Percentiles rank a stretch among this genome's conserved stretches.
Evolutionary conservation across 2,329 filamentous ascomycete genomes (phyloP).

Genomic region (Aspergillus sp.): DNA sequence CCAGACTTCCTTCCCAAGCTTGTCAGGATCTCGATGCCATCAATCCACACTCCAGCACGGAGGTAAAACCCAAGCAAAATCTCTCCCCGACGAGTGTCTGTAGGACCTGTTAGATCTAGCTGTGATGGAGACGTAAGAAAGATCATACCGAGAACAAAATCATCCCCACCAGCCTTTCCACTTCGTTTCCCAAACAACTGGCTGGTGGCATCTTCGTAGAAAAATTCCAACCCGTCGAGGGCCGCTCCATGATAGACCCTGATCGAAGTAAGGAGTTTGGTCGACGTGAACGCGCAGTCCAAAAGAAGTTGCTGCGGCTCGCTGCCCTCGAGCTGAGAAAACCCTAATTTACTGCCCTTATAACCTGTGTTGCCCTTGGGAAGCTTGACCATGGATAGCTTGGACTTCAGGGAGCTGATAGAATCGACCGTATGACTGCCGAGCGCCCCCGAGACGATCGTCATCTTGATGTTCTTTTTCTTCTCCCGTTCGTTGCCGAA

Average conservation of each 20-base stretch:
- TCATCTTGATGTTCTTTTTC: conserved; percentile 63
- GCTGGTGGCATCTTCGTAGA: conserved; percentile 81
- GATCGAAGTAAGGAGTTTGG: conserved; percentile 72
- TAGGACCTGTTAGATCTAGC: conserved; percentile 17
- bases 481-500: conserved; percentile 69
- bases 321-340: conserved; percentile 68
- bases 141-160: conserved; percentile 72
- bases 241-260: conserved; percentile 74
- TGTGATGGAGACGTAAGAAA: not conserved
- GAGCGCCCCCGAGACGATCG: conserved; percentile 73
- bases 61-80: conserved; percentile 83
- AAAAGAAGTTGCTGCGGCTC: conserved; percentile 72
- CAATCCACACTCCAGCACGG: conserved; percentile 75
- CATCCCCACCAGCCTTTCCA: conserved; percentile 66
- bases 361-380: conserved; percentile 73
- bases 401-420: conserved; percentile 67
- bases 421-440: conserved; percentile 76
- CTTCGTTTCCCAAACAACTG: conserved; percentile 84
- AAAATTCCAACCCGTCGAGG: conserved; percentile 85
- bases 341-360: conserved; percentile 71
- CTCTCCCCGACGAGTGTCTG: conserved; percentile 81
- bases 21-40: conserved; percentile 86
- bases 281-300: conserved; percentile 64
- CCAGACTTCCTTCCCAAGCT: conserved; percentile 82
- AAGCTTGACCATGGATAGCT: conserved; percentile 71